phyloP scores from a whole-genome alignment of 2,329 filamentous ascomycete genomes.

The Microdochium trichocladiopsis region DNA sequence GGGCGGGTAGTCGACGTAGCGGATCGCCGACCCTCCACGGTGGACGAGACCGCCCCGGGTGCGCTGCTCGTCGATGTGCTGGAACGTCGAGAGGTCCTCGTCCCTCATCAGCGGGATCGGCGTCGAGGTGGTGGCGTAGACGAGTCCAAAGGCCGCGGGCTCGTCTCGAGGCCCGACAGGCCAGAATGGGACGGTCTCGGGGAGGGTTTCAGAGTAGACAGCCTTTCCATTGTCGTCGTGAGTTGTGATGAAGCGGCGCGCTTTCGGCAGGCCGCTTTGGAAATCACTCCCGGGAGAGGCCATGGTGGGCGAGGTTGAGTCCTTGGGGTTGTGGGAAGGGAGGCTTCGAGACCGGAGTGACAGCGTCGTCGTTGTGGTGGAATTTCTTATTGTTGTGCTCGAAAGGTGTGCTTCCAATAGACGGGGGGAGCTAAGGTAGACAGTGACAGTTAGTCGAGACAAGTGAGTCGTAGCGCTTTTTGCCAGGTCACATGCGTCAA shows the following conservation, averaged over 20 bases:
- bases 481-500: background rate
- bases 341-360: background rate
- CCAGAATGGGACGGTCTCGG: background rate
- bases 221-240: background rate
- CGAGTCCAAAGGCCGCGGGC: background rate
- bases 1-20: background rate
- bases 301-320: background rate
- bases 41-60: background rate
- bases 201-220: background rate
- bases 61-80: background rate
- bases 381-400: background rate
- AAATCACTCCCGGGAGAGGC: background rate
- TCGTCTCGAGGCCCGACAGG: background rate
- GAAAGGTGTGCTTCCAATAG: background rate
- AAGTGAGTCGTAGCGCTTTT: background rate
- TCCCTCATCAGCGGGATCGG: background rate
- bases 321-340: background rate
- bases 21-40: background rate
- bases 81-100: background rate
- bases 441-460: background rate
- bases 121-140: background rate
- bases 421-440: background rate
- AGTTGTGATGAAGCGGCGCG: background rate
- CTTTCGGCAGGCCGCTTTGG: background rate
- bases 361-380: background rate